Base-by-base conservation (phyloP, 805 yeast species). In the Cyberlindnera japonica region DNA sequence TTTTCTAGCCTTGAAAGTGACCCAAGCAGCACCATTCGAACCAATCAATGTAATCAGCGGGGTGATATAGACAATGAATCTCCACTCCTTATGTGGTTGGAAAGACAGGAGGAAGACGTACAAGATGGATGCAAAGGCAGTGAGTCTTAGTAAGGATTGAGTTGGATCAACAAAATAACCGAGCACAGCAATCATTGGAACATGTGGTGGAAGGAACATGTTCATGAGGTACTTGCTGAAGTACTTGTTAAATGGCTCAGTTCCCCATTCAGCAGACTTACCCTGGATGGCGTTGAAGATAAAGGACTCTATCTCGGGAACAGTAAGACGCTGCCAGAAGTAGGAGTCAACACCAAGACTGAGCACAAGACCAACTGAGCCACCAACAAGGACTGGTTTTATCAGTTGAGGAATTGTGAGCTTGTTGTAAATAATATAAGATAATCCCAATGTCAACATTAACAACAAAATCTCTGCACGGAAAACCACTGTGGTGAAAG, bases 71-170 rank as follows among this genome's bases (percentile, higher is more conserved):
- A 83, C 67, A 29, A 91, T 78, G 55, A 91, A 91, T 51, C 97
- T 74, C 95, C 95, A 87, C 66, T 91, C 98, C 58, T 91, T 91
- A 54, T 91, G 97, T 3, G 93, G 89, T 60, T 85, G 93, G 37
- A 81, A 59, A 0, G 96, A 88, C 73, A 89, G 72, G 5, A 77
- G 53, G 2, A 66, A 45, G n/a, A 89, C 69, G 55, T 68, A 90
- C 13, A 75, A 37, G 1, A 80, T 30, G 0, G 83, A 64, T 1
- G 87, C 67, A 14, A 74, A 44, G 2, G 75, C 68, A 20, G 81
- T 54, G 6, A 79, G 61, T 29, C 74, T 70, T 26, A 77, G 51
- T 1, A 55, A 52, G 16, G 53, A 55, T 17, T 56, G 53, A 13
- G 58, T 55, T 19, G 65, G 61, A 35, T 62, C 68, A 25, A 58